These are phyloP conservation scores for Mortierella sp. DNA, from an alignment of 371 early-diverging fungal species.

Conservation along the genomic window DNA sequence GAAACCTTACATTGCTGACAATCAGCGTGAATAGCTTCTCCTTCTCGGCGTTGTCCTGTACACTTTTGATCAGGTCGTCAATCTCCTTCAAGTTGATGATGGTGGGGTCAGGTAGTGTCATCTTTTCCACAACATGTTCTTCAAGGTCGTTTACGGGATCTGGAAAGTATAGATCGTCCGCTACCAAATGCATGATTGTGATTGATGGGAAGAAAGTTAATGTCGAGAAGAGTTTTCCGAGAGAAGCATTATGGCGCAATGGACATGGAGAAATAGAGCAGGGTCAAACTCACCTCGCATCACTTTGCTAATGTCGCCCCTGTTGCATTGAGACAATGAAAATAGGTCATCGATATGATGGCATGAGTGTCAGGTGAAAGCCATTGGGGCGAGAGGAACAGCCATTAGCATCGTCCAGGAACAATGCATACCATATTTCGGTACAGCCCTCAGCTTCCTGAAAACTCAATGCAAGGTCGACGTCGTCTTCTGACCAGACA, in stretches of 20 bases:
- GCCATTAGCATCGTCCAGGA: too few species aligned
- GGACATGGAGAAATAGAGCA: neutral
- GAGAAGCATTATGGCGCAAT: too few species aligned
- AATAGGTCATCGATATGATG: too few species aligned
- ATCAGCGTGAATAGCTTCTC: constrained; percentile 60
- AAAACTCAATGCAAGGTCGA: constrained; percentile 91
- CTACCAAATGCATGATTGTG: constrained; percentile 13
- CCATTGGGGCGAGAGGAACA: too few species aligned
- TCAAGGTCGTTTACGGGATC: constrained; percentile 25
- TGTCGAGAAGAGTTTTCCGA: too few species aligned
- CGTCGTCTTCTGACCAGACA: constrained; percentile 88
- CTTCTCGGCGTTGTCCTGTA: constrained; percentile 40
- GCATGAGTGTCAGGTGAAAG: too few species aligned
- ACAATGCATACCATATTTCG: constrained; percentile 74
- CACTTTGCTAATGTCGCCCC: constrained; percentile 47
- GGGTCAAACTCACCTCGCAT: neutral
- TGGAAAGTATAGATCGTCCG: constrained; percentile 29
- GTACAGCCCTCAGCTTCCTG: constrained; percentile 86
- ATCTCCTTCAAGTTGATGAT: constrained; percentile 54
- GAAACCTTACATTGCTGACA: constrained; percentile 54
- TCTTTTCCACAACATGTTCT: constrained; percentile 56
- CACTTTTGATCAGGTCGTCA: neutral
- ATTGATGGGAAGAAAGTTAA: too few species aligned
- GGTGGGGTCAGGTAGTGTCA: constrained; percentile 59
- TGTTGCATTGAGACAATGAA: constrained; percentile 5